Conservation (phyloP, 495 filamentous ascomycete genomes). For the Aspergillus campestris region DNA sequence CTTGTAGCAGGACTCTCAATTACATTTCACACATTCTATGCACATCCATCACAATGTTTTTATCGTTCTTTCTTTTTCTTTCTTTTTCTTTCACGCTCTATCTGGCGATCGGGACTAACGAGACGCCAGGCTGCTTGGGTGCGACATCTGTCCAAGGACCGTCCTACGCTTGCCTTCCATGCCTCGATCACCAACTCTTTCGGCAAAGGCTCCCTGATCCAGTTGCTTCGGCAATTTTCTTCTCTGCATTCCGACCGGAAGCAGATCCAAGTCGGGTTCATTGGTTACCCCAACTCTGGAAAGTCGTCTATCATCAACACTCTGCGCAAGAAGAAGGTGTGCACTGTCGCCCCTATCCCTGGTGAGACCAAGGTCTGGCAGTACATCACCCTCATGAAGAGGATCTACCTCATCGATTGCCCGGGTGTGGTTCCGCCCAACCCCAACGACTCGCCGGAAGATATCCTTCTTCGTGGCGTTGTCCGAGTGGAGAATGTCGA, state of each 20-base stretch:
- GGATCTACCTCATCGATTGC: conserved; percentile 96
- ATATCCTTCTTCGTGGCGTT: conserved; percentile 86
- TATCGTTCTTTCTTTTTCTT: conserved; percentile 6
- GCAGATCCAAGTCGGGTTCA: conserved; percentile 82
- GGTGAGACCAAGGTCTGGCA: conserved; percentile 95
- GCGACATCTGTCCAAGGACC: conserved; percentile 67
- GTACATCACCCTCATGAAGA: conserved; percentile 92
- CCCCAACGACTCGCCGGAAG: conserved; percentile 67
- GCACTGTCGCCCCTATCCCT: conserved; percentile 90
- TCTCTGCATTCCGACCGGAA: conserved; percentile 84
- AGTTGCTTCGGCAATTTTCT: conserved; percentile 85
- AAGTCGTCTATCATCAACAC: conserved; percentile 94
- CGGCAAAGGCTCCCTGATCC: conserved; percentile 70
- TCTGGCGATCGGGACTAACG: conserved; percentile 32
- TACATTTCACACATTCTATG: conserved; percentile 83
- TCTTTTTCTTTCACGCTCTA: conserved; percentile 1
- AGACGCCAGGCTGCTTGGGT: conserved; percentile 74
- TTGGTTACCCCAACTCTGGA: conserved; percentile 83
- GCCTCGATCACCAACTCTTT: conserved; percentile 89
- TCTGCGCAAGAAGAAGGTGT: conserved; percentile 82
- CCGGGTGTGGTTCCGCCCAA: conserved; percentile 92
- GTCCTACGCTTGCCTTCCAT: conserved; percentile 90
- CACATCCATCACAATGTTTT: conserved; percentile 3
- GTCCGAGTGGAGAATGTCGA: conserved; percentile 92
- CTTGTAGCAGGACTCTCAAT: conserved; percentile 89